A percentile compares a stretch with the other conserved stretches of the same genome.
phyloP scores from a whole-genome alignment of 352 stramenopile genomes.

The Phytopythium helicoides region DNA sequence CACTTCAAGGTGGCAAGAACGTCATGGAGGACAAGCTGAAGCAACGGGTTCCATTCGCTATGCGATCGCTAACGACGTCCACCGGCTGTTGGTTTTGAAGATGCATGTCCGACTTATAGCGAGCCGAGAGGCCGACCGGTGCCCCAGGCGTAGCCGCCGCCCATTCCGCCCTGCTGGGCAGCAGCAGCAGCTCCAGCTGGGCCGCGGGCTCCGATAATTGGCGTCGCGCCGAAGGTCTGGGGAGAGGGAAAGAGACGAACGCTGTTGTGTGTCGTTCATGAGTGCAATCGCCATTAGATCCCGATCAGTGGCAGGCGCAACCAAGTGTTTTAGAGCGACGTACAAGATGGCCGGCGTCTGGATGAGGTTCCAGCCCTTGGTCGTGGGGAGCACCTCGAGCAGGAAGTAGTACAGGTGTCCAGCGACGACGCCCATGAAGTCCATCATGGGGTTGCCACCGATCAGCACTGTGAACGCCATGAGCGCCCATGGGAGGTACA shows the following conservation, averaged over 20 bases:
- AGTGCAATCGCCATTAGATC: neutral
- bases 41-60: no score
- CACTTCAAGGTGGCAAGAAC: no score
- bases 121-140: conserved; percentile 50
- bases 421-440: conserved; percentile 82
- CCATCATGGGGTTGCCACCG: conserved; percentile 83
- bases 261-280: conserved; percentile 29
- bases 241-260: conserved; percentile 69
- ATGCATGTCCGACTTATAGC: neutral
- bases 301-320: neutral
- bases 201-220: conserved; percentile 63
- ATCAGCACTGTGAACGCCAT: conserved; percentile 89
- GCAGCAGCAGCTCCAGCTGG: conserved; percentile 25
- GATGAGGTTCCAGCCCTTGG: conserved; percentile 82
- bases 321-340: no score
- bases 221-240: conserved; percentile 36
- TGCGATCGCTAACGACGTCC: no score
- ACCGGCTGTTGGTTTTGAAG: no score
- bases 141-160: conserved; percentile 63
- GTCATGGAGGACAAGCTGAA: no score
- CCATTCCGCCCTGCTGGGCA: conserved; percentile 22
- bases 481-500: conserved; percentile 88
- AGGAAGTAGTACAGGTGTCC: conserved; percentile 91
- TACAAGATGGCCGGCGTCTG: conserved; percentile 85
- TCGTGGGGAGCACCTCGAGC: conserved; percentile 82